Evolutionary conservation across 2,329 filamentous ascomycete species (phyloP).

Genomic region (Claviceps capensis): DNA sequence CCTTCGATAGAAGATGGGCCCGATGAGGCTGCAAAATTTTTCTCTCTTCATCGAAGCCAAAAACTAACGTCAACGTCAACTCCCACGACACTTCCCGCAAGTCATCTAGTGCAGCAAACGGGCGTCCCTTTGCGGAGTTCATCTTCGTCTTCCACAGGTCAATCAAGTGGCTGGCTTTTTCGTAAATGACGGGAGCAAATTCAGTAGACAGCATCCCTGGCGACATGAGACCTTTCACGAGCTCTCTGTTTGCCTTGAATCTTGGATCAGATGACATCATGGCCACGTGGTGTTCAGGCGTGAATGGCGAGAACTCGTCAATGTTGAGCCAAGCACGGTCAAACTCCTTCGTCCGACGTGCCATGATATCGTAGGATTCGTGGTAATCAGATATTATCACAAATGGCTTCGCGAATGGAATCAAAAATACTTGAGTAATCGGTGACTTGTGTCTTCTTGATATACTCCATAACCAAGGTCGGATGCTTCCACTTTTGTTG

Average conservation of each 20-base stretch:
- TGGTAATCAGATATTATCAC: background rate
- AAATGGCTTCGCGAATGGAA: background rate
- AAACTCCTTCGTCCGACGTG: background rate
- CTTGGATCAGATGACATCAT: conserved; percentile 13
- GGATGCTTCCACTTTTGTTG: background rate
- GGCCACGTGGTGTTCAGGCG: conserved; percentile 14
- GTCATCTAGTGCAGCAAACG: conserved; percentile 17
- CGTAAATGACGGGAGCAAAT: conserved; percentile 17
- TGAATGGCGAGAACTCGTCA: background rate
- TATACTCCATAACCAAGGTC: background rate
- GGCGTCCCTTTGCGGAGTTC: conserved; percentile 10
- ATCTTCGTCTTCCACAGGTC: conserved; percentile 19
- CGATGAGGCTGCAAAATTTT: background rate
- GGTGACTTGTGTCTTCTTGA: background rate
- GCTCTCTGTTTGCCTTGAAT: conserved; percentile 16
- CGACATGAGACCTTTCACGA: conserved; percentile 17
- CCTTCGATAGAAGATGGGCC: background rate
- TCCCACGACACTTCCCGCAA: conserved; percentile 17
- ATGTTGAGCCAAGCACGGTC: background rate
- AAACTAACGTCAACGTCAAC: conserved; percentile 12
- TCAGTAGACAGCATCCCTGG: conserved; percentile 14
- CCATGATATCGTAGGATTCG: background rate
- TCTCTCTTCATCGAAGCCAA: background rate
- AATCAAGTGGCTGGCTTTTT: conserved; percentile 15
- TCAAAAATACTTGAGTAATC: background rate